Base-by-base conservation (phyloP, 1,284 basidiomycete genomes). In the Xerocomus nothofagi region DNA sequence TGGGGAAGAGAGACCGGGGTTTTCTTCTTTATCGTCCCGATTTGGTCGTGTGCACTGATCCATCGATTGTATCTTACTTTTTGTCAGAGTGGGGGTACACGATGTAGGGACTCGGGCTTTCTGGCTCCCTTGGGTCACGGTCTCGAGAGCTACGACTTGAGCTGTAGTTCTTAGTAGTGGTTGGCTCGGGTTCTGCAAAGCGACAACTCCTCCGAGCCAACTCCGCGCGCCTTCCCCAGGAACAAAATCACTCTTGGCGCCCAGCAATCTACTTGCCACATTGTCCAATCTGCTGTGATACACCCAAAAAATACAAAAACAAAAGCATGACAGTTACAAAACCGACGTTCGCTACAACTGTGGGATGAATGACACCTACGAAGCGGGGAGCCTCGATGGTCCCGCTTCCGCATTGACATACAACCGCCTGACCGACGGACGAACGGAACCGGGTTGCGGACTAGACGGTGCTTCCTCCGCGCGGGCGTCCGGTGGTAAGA, bases 401-500 rank as follows among this genome's bases (percentile, higher is more conserved):
- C 71, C 71, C 34, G 73, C 73, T 54, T 71, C 64, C 47, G 72
- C 72, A 54, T 72, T 69, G 11, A 59, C 39, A 15, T 59, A 32
- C 44, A 32, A 3, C 33, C 53, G 51, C 49, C 59, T 50, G 24
- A 36, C 39, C 6, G 39, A 43, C 24, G 29, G 41, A 44, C 47
- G 48, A 34, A 39, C 55, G 48, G 51, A 17, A 1, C 42, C 30
- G 10, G 37, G 21, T 18, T 29, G 47, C 11, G 12, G 39, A 1
- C 57, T 55, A 54, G 61, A 49, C 14, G 54, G 39, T 14, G 53
- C 57, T 27, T 59, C 63, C n/a, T 59, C 57, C 18, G 68, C 15
- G 6, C 42, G 44, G 44, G 44, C 74, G n/a, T 76, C 75, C 20
- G 69, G 59, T 1, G 79, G 75, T 14, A 88, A 53, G 5, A 89